A percentile compares a stretch with the other conserved stretches of the same genome.
phyloP scores from a whole-genome alignment of 108 stramenopile species.

The Pseudonitzschia multiseries region DNA sequence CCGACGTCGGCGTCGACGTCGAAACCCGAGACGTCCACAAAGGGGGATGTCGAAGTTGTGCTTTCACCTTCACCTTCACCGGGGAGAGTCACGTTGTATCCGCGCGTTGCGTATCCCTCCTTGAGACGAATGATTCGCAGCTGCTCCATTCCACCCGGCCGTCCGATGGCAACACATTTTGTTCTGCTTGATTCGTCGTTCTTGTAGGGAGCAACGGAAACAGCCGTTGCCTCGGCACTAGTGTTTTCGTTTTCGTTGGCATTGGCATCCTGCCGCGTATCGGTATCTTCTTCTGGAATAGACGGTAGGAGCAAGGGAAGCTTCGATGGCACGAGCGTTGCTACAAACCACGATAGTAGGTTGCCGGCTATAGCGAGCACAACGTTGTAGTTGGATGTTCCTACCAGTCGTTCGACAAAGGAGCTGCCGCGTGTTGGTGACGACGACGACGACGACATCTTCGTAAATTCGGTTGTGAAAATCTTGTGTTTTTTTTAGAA shows the following conservation, averaged over 20 bases:
- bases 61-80: no score
- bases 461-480: no score
- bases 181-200: no score
- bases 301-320: slow-evolving; percentile 55
- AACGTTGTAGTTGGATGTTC: slow-evolving; percentile 42
- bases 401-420: slow-evolving; percentile 42
- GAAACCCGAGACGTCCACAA: slow-evolving; percentile 15
- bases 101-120: slow-evolving; percentile 61
- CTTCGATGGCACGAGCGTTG: slow-evolving; percentile 51
- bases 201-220: no score
- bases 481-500: no score
- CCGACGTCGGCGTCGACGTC: no score
- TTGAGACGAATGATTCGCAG: slow-evolving; percentile 63
- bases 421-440: neutral
- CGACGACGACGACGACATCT: neutral
- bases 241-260: neutral
- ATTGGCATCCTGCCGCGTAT: neutral
- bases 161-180: slow-evolving; percentile 73
- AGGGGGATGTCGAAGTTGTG: slow-evolving; percentile 27
- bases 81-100: slow-evolving; percentile 70
- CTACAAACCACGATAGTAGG: slow-evolving; percentile 70
- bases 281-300: slow-evolving; percentile 36
- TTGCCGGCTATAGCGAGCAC: slow-evolving; percentile 66
- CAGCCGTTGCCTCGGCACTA: no score
- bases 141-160: slow-evolving; percentile 83